Conservation (phyloP, 164 flowering plant genomes). For the Stephania japonica region DNA sequence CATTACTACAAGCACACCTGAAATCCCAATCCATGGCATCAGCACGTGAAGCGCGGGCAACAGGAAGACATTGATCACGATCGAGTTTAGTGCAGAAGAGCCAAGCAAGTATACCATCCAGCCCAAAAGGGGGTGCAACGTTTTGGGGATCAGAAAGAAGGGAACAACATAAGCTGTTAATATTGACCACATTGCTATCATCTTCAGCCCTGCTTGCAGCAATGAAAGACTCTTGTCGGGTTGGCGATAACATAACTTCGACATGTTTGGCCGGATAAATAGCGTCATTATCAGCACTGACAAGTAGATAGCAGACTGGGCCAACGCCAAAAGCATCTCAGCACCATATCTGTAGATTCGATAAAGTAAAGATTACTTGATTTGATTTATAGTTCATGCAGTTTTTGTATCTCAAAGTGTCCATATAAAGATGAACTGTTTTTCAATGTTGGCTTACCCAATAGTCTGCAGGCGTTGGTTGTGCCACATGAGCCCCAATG, state of each 20-base stretch:
- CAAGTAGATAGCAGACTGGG: slow-evolving; percentile 52
- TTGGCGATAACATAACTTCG: slow-evolving; percentile 68
- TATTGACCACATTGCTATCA: slow-evolving; percentile 59
- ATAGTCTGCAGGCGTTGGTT: slow-evolving; percentile 63
- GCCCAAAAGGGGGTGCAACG: slow-evolving; percentile 79
- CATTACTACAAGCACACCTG: slow-evolving; percentile 73
- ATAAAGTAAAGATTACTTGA: neutral
- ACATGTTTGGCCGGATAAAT: slow-evolving; percentile 57
- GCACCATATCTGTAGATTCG: slow-evolving; percentile 48
- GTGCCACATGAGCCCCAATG: slow-evolving; percentile 88
- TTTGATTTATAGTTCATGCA: neutral
- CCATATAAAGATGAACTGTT: neutral
- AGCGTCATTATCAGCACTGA: slow-evolving; percentile 54
- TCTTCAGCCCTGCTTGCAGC: slow-evolving; percentile 44
- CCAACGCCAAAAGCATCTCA: slow-evolving; percentile 52
- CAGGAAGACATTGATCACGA: slow-evolving; percentile 50
- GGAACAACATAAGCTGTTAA: slow-evolving; percentile 65
- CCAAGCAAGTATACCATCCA: slow-evolving; percentile 85
- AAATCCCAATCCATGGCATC: slow-evolving; percentile 52
- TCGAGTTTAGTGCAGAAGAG: slow-evolving; percentile 43
- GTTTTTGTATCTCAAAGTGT: neutral
- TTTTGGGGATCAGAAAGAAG: slow-evolving; percentile 65
- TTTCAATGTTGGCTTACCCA: slow-evolving; percentile 41
- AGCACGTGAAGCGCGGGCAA: slow-evolving; percentile 63
- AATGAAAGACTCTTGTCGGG: slow-evolving; percentile 49